phyloP scores from a whole-genome alignment of 371 early-diverging fungal species.

The Rhizopus delemar region DNA sequence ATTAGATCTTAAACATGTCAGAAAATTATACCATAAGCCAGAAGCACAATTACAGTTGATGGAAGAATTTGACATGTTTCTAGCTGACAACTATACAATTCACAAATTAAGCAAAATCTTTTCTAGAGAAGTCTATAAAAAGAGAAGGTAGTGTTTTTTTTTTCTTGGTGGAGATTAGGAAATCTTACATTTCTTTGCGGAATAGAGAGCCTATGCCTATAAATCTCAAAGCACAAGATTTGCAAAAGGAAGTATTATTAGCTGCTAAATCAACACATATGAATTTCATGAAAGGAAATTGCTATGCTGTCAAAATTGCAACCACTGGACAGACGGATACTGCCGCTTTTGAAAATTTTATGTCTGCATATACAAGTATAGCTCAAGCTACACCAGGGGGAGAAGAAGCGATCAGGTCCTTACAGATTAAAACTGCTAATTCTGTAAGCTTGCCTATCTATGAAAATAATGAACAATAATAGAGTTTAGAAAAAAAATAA shows the following conservation, averaged over 20 bases:
- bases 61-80: slow-evolving; percentile 77
- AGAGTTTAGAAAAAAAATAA: too few species aligned
- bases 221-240: slow-evolving; percentile 60
- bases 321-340: slow-evolving; percentile 52
- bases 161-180: not conserved
- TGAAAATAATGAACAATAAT: slow-evolving; percentile 17
- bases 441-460: slow-evolving; percentile 83
- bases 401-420: slow-evolving; percentile 76
- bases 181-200: not conserved
- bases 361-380: slow-evolving; percentile 58
- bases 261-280: slow-evolving; percentile 80
- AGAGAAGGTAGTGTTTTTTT: slow-evolving; percentile 72
- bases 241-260: slow-evolving; percentile 70
- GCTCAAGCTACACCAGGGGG: slow-evolving; percentile 68
- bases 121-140: slow-evolving; percentile 84
- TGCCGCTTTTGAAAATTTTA: slow-evolving; percentile 78
- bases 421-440: slow-evolving; percentile 78
- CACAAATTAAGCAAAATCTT: slow-evolving; percentile 76
- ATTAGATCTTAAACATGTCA: slow-evolving; percentile 78
- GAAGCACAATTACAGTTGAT: slow-evolving; percentile 79
- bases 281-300: slow-evolving; percentile 69
- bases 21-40: slow-evolving; percentile 69
- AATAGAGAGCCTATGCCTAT: slow-evolving; percentile 77
- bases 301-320: slow-evolving; percentile 76
- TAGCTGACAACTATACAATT: slow-evolving; percentile 79